Percentiles rank a stretch among this genome's conserved stretches.
Conservation (phyloP, 2,329 filamentous ascomycete species). For the Colletotrichum gloeosporioides region DNA sequence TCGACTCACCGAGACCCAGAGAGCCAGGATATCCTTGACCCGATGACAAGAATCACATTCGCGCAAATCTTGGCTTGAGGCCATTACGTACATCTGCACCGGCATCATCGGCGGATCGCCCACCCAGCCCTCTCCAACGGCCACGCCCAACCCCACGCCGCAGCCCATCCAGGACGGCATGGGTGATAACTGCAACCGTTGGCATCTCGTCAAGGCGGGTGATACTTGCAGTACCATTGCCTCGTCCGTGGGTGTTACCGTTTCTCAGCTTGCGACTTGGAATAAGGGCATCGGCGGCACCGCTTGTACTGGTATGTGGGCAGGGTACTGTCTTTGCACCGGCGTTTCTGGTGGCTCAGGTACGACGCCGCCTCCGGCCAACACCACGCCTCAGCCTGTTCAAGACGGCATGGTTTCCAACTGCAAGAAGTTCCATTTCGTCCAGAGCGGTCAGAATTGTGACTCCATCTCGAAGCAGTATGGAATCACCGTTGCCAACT, state of each 20-base stretch:
- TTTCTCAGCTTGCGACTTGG: conserved; percentile 27
- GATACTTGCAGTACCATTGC: conserved; percentile 31
- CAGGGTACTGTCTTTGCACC: neutral
- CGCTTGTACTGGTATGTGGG: conserved; percentile 20
- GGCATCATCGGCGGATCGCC: neutral
- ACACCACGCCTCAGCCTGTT: conserved; percentile 28
- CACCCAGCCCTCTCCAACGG: neutral
- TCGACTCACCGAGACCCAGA: too few relatives aligned
- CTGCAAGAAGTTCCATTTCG: conserved; percentile 23
- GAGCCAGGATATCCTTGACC: too few relatives aligned
- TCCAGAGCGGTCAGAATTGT: conserved; percentile 1
- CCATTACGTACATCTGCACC: neutral
- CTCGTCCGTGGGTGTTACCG: conserved; percentile 20
- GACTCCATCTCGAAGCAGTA: conserved; percentile 23
- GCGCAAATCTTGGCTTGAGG: too few relatives aligned
- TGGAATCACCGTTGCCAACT: conserved; percentile 27
- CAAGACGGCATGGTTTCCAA: conserved; percentile 16
- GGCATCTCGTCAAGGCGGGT: conserved; percentile 25
- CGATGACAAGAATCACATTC: too few relatives aligned
- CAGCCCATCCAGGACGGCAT: conserved; percentile 33
- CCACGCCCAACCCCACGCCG: conserved; percentile 29
- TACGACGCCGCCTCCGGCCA: conserved; percentile 2
- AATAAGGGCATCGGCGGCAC: conserved; percentile 19
- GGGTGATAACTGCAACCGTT: conserved; percentile 32
- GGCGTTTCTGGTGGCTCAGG: neutral